Percentiles rank a stretch among this genome's conserved stretches.
Conservation (phyloP, 768 basidiomycete genomes). For the Suillus subaureus region DNA sequence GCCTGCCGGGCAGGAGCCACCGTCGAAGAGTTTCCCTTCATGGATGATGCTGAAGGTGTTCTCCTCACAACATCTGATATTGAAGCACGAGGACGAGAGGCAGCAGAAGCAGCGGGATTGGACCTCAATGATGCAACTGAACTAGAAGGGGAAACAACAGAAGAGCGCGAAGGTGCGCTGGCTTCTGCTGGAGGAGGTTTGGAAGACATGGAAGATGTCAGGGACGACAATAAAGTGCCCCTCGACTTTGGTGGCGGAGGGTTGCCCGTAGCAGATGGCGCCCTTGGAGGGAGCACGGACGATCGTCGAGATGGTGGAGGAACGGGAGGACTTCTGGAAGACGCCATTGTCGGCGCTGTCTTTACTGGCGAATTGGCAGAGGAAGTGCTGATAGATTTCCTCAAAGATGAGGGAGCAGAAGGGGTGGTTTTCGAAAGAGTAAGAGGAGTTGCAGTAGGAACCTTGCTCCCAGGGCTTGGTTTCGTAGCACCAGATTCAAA, state of each 20-base stretch:
- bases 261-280: slow-evolving; percentile 42
- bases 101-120: slow-evolving; percentile 31
- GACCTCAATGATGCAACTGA: slow-evolving; percentile 52
- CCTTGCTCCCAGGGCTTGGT: slow-evolving; percentile 44
- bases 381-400: slow-evolving; percentile 29
- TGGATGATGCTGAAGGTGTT: slow-evolving; percentile 38
- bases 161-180: slow-evolving; percentile 42
- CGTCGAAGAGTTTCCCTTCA: slow-evolving; percentile 41
- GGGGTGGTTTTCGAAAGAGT: slow-evolving; percentile 33
- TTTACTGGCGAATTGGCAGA: slow-evolving; percentile 35
- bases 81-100: slow-evolving; percentile 62
- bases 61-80: slow-evolving; percentile 68
- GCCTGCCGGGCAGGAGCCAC: slow-evolving; percentile 43
- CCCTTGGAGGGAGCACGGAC: slow-evolving; percentile 36
- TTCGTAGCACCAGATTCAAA: slow-evolving; percentile 62
- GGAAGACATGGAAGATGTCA: slow-evolving; percentile 24
- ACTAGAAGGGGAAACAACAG: slow-evolving; percentile 59
- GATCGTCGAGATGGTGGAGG: slow-evolving; percentile 34
- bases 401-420: slow-evolving; percentile 29
- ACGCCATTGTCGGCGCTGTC: slow-evolving; percentile 31
- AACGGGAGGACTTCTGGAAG: slow-evolving; percentile 32
- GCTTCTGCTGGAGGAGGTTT: slow-evolving; percentile 23
- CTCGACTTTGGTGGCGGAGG: slow-evolving; percentile 42
- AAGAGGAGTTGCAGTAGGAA: slow-evolving; percentile 34
- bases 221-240: slow-evolving; percentile 29